These are phyloP conservation scores for Ophiocordyceps sinensis DNA, from an alignment of 2,329 filamentous ascomycete species.

Conservation along the genomic window DNA sequence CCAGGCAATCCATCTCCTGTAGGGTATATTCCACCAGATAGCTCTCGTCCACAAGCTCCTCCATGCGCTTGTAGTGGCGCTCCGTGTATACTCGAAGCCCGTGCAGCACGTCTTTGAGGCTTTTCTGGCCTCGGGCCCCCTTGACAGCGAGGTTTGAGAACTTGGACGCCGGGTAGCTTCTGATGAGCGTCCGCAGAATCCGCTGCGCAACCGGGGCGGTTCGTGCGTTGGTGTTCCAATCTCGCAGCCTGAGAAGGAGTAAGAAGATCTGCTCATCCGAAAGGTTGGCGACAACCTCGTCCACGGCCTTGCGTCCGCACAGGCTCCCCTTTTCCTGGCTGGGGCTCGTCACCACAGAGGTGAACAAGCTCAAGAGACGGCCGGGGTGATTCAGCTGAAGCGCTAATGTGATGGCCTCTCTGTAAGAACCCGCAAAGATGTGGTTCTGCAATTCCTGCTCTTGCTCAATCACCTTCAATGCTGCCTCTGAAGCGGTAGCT, in stretches of 20 bases:
- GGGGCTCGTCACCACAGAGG: conserved; percentile 53
- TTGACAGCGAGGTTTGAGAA: conserved; percentile 56
- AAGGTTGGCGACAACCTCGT: conserved; percentile 66
- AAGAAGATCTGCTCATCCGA: conserved; percentile 76
- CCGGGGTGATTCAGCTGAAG: conserved; percentile 90
- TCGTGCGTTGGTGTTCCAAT: conserved; percentile 95
- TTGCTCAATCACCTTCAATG: conserved; percentile 73
- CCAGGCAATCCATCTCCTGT: conserved; percentile 74
- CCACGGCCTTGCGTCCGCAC: conserved; percentile 55
- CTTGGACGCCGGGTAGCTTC: conserved; percentile 64
- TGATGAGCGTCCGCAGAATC: conserved; percentile 66
- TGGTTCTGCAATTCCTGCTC: conserved; percentile 91
- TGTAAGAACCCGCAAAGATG: conserved; percentile 74
- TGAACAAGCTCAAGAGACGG: conserved; percentile 72
- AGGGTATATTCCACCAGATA: conserved; percentile 90
- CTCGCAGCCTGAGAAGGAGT: conserved; percentile 67
- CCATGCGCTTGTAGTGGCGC: conserved; percentile 77
- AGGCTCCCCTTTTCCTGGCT: conserved; percentile 48
- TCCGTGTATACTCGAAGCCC: conserved; percentile 86
- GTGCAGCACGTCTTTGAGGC: conserved; percentile 70
- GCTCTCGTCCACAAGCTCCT: conserved; percentile 86
- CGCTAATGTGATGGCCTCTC: conserved; percentile 83
- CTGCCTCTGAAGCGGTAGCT: conserved; percentile 56
- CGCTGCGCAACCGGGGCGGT: conserved; percentile 76
- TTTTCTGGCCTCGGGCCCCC: conserved; percentile 43